Conservation (phyloP, 2,329 filamentous ascomycete species). For the Epichloe coenophiala region DNA sequence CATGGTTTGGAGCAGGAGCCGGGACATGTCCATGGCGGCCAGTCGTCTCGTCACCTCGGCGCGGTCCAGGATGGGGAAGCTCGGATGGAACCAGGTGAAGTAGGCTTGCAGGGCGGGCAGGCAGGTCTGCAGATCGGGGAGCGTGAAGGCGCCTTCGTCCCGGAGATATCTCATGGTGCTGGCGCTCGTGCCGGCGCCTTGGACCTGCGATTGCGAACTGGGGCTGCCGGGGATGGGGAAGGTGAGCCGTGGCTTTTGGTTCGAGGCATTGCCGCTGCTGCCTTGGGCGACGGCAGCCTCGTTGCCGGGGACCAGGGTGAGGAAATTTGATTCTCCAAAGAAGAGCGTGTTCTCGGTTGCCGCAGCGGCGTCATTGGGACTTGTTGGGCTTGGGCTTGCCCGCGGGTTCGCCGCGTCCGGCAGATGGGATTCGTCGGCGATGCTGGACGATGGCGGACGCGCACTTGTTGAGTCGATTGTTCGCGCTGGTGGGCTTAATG, state of each 20-base stretch:
- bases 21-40: constrained; percentile 28
- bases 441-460: constrained; percentile 1
- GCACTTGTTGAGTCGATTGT: neutral
- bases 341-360: constrained; percentile 13
- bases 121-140: constrained; percentile 29
- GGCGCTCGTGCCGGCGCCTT: constrained; percentile 26
- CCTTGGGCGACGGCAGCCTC: constrained; percentile 3
- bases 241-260: constrained; percentile 14
- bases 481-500: neutral
- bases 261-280: neutral
- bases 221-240: constrained; percentile 18
- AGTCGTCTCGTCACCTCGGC: constrained; percentile 26
- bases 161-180: constrained; percentile 35
- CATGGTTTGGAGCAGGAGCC: constrained; percentile 37
- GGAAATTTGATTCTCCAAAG: constrained; percentile 27
- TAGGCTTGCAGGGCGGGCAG: constrained; percentile 34
- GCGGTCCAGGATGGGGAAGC: constrained; percentile 39
- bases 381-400: neutral
- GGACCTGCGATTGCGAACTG: constrained; percentile 9
- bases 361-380: constrained; percentile 1
- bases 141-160: constrained; percentile 28
- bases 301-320: constrained; percentile 20
- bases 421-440: neutral
- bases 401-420: neutral
- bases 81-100: constrained; percentile 43